These are phyloP conservation scores for Paramecium octaurelia DNA, from an alignment of 73 alveolate genomes.

Conservation along the genomic window DNA sequence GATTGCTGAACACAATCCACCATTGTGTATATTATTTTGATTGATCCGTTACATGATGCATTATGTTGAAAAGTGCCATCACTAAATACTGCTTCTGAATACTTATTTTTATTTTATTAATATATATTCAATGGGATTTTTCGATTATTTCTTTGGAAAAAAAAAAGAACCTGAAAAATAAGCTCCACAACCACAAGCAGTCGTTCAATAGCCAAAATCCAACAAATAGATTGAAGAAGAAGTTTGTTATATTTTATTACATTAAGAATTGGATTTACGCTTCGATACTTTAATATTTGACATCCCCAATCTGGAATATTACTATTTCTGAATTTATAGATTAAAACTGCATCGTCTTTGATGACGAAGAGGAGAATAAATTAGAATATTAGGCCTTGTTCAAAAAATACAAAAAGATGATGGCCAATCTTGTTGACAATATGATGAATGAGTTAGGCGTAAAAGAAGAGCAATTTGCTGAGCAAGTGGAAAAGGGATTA, in stretches of 20 bases:
- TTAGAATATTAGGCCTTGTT: conserved; percentile 65
- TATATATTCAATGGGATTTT: conserved; percentile 5
- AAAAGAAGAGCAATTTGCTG: conserved; percentile 61
- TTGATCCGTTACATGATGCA: too few species aligned
- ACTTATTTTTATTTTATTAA: background rate
- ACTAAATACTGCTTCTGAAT: background rate
- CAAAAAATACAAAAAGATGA: conserved; percentile 78
- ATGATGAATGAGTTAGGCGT: conserved; percentile 79
- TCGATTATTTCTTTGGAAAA: conserved; percentile 14
- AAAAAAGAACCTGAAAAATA: background rate
- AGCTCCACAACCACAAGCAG: background rate
- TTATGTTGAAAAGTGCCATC: background rate
- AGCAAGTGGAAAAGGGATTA: conserved; percentile 47
- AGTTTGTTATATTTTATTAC: background rate
- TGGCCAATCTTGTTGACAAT: conserved; percentile 75
- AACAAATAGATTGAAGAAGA: background rate
- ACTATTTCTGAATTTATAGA: conserved; percentile 60
- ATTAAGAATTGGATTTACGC: conserved; percentile 58
- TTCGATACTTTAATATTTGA: conserved; percentile 33
- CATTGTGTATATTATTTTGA: too few species aligned
- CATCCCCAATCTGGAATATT: conserved; percentile 62
- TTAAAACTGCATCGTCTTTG: conserved; percentile 86
- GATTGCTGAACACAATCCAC: background rate
- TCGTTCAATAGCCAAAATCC: background rate
- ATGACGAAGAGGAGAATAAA: conserved; percentile 91